Evolutionary conservation across 78 protist genomes (phyloP).

Genomic region (Cyanophora paradoxa): DNA sequence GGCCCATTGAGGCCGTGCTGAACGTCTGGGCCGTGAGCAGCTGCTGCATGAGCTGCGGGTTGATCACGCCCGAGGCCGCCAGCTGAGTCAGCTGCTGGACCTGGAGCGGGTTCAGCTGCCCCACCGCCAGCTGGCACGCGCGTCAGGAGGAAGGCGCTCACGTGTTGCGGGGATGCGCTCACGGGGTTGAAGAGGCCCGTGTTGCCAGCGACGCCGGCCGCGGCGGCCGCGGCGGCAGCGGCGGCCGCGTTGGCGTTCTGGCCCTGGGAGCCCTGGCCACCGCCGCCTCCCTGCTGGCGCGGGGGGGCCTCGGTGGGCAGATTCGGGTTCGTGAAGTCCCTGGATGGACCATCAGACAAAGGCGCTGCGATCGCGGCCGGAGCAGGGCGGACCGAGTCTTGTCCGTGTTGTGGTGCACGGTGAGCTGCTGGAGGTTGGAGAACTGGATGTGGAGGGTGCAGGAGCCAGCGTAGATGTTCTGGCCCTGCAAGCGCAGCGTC

Average conservation of each 20-base stretch:
- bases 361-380: not conserved
- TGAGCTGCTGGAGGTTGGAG: slow-evolving; percentile 41
- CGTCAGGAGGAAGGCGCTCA: no score
- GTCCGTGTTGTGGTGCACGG: slow-evolving; percentile 43
- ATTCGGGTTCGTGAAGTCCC: not conserved
- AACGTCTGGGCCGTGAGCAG: not conserved
- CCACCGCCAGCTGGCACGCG: no score
- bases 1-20: not conserved
- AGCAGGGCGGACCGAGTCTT: not conserved
- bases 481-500: slow-evolving; percentile 43
- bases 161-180: no score
- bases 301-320: not conserved
- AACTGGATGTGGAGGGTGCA: slow-evolving; percentile 50
- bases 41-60: not conserved
- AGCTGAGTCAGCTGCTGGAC: no score
- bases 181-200: no score
- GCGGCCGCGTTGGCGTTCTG: no score
- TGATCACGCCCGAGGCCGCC: not conserved
- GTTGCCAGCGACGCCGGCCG: no score
- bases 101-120: no score
- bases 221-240: no score
- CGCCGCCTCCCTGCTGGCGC: no score
- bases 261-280: no score
- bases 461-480: slow-evolving; percentile 51
- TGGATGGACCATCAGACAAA: not conserved